Evolutionary conservation across 352 stramenopile species (phyloP).

Genomic region (Pythium scleroteichum): DNA sequence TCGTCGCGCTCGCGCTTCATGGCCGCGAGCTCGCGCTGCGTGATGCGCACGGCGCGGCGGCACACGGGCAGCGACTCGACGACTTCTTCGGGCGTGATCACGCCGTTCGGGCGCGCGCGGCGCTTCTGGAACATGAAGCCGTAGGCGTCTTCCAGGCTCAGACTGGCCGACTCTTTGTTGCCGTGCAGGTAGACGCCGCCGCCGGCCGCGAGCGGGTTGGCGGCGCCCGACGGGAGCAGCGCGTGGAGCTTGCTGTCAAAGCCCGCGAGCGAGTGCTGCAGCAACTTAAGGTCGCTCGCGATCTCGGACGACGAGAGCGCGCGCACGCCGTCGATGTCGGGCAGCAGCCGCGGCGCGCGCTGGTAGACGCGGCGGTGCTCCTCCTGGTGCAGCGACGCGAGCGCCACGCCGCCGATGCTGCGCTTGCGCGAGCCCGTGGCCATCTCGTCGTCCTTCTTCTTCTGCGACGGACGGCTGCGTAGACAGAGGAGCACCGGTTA

Average conservation of each 20-base stretch:
- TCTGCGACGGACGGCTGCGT: constrained; percentile 43
- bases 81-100: constrained; percentile 74
- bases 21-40: constrained; percentile 63
- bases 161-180: constrained; percentile 17
- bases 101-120: constrained; percentile 37
- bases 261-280: constrained; percentile 44
- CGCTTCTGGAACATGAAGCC: constrained; percentile 38
- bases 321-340: constrained; percentile 59
- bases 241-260: constrained; percentile 46
- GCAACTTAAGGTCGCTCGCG: constrained; percentile 56
- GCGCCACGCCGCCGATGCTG: constrained; percentile 20
- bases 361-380: constrained; percentile 41
- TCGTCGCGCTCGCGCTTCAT: constrained; percentile 77
- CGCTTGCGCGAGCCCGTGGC: constrained; percentile 16
- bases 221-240: constrained; percentile 19
- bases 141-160: constrained; percentile 32
- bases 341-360: constrained; percentile 47
- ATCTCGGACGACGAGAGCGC: constrained; percentile 49
- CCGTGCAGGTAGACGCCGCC: constrained; percentile 27
- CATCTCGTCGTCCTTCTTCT: constrained; percentile 44
- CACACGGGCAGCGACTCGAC: constrained; percentile 67
- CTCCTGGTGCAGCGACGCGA: constrained; percentile 23
- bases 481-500: neutral
- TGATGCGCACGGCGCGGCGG: constrained; percentile 70
- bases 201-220: constrained; percentile 5